Evolutionary conservation across 306 rosid genomes (phyloP).

Genomic region (Delonix regia): DNA sequence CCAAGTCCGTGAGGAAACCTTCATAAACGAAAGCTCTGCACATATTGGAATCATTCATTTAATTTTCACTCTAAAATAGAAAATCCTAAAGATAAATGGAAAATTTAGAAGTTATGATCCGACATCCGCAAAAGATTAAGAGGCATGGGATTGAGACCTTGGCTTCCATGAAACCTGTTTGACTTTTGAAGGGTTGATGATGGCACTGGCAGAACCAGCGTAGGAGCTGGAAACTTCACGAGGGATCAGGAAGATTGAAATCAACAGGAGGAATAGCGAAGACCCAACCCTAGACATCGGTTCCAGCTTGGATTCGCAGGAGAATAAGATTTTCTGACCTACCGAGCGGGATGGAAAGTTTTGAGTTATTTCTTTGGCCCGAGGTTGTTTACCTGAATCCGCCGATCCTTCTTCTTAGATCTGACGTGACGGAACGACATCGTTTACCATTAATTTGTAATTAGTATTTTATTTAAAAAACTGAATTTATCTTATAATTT

Average conservation of each 20-base stretch:
- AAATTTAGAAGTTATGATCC: background rate
- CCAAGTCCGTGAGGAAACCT: conserved; percentile 87
- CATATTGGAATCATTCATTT: conserved; percentile 9
- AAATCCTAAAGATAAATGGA: background rate
- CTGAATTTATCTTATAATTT: too few relatives aligned
- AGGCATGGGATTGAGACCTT: conserved; percentile 51
- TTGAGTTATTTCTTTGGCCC: background rate
- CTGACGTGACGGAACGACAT: background rate
- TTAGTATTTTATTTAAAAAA: too few relatives aligned
- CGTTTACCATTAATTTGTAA: too few relatives aligned
- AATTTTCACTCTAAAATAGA: background rate
- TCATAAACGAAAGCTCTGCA: conserved; percentile 91
- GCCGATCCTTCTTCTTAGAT: background rate
- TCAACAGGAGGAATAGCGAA: conserved; percentile 38
- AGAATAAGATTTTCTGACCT: background rate
- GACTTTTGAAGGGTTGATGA: conserved; percentile 86
- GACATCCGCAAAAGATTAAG: background rate
- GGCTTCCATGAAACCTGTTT: conserved; percentile 94
- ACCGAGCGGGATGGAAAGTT: conserved; percentile 24
- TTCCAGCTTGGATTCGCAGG: conserved; percentile 30
- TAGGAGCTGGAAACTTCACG: conserved; percentile 52
- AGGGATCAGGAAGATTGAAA: conserved; percentile 44
- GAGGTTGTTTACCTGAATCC: background rate
- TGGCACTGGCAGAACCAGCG: conserved; percentile 83
- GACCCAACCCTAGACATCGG: conserved; percentile 47